Base-by-base conservation (phyloP, 2,329 filamentous ascomycete species). In the Aspergillus piperis region DNA sequence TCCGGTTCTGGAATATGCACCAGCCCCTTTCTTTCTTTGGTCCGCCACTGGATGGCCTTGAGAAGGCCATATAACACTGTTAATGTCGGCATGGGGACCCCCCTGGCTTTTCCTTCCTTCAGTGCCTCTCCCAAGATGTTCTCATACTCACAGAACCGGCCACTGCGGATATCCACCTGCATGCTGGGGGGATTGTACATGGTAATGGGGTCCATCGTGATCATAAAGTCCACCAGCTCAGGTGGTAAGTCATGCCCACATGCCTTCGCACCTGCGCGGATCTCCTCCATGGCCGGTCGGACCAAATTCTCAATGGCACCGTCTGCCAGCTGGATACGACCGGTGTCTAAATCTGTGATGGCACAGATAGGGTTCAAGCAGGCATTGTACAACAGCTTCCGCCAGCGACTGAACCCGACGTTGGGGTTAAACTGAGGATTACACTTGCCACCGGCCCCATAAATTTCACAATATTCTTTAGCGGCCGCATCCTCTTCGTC, bases 51-150 rank as follows among this genome's bases (percentile, higher is more conserved):
- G 11, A 72, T 56, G 8, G 65, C 68, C 51, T 68, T 70, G 57
- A 70, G 62, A 5, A 73, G 56, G 2, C 61, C 63, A 60, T 74
- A 75, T n/a, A 74, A 41, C 15, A 63, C 66, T 10, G 58, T 64
- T 11, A 73, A 50, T 3, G 63, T 69, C 2, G 70, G 72, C 63
- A 70, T 68, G 3, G 65, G 39, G 8, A 86, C 82, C 1, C 83
- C 83, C 0, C 75, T 70, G 32, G 68, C 69, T 63, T 79, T 78
- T 0, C 79, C 84, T 64, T 83, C 83, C 2, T 81, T 73, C 49
- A 86, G 61, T n/a, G 84, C 83, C 72, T 86, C 84, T 1, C 84
- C 84, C 3, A 86, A 70, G 38, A 86, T 78, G 62, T 81, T 84
- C 68, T 86, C 83, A 51, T 81, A 78, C 69, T 87, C 84, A 60